These are phyloP conservation scores for Peronospora belbahrii DNA, from an alignment of 352 stramenopile species.

Conservation along the genomic window DNA sequence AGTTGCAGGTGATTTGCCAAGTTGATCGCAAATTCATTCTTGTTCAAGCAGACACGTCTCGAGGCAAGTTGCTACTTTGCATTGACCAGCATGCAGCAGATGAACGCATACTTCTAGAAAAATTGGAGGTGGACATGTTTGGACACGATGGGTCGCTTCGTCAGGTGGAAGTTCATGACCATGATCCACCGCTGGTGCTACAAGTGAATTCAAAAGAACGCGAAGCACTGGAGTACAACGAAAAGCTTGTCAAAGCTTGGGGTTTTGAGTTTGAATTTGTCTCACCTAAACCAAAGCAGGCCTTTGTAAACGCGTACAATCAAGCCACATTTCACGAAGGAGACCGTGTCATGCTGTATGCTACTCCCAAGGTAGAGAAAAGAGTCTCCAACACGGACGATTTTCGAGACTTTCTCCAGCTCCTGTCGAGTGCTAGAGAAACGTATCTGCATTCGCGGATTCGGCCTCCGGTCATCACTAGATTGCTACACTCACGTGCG, in stretches of 20 bases:
- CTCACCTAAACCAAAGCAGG: constrained; percentile 2
- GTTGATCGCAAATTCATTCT: constrained; percentile 90
- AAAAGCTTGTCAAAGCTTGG: constrained; percentile 63
- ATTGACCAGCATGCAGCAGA: constrained; percentile 90
- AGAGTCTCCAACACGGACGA: constrained; percentile 54
- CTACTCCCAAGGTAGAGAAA: constrained; percentile 65
- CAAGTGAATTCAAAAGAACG: constrained; percentile 50
- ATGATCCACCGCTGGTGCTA: constrained; percentile 46
- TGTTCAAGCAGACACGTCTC: constrained; percentile 27
- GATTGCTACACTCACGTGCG: constrained; percentile 79
- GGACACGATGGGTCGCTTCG: constrained; percentile 36
- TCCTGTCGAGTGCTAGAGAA: constrained; percentile 31
- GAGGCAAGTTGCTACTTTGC: constrained; percentile 46
- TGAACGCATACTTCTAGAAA: constrained; percentile 82
- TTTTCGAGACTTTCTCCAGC: constrained; percentile 81
- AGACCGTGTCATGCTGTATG: constrained; percentile 22
- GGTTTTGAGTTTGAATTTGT: constrained; percentile 62
- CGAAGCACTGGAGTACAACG: constrained; percentile 32
- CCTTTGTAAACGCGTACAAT: neutral
- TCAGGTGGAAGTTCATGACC: constrained; percentile 44
- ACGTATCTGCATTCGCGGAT: constrained; percentile 23
- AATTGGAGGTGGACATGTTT: constrained; percentile 68
- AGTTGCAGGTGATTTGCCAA: constrained; percentile 75
- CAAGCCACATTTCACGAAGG: neutral
- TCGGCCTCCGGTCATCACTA: constrained; percentile 69